Evolutionary conservation across 208 protist genomes (phyloP), one percentile per base, ranked within the genome.

Genomic region (Leishmania amazonensis): DNA sequence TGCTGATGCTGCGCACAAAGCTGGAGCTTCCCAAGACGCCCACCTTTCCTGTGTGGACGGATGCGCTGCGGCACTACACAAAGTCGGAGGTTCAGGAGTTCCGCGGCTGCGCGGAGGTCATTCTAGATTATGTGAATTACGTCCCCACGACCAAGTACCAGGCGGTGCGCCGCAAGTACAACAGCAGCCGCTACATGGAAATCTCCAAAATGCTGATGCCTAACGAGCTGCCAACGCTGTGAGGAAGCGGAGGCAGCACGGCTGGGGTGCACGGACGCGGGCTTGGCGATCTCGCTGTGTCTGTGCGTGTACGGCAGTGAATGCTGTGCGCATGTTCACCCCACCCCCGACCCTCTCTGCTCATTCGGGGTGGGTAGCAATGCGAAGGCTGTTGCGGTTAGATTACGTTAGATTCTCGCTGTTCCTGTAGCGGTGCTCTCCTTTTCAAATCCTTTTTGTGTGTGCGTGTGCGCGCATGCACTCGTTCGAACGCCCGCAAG

Each of bases 151-250:
- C 90, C 68, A 94, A 95, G 81, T 97, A 95, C 76, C 93, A 97
- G 76, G 92, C 95, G 53, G 91, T 98, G 76, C 92, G 93, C 58
- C 91, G 90, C 54, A 98, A 98, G 89, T 98, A 98, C 87, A 93
- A 88, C 84, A 94, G 86, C 81, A 80, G 76, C 68, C 88, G 89
- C 45, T 96, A 92, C 80, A 91, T 91, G 40, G 95, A 98, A 80
- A 89, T 97, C 35, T 85, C 93, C 11, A 94, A 94, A 83, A 85
- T 94, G 81, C 74, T 87, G 76, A 79, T 92, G 76, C 94, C 94
- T 64, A 91, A 87, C 45, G 87, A 94, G 72, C 51, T 96, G 38
- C 90, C 92, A 17, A 24, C 51, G 9, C 53, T 83, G 57, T 86
- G 84, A 64, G 51, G 47, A 64, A 42, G 21, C 54, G n/a, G 35